Evolutionary conservation across 208 protist species (phyloP), one percentile per base, ranked within the genome.

Genomic region (Polymyxa betae): DNA sequence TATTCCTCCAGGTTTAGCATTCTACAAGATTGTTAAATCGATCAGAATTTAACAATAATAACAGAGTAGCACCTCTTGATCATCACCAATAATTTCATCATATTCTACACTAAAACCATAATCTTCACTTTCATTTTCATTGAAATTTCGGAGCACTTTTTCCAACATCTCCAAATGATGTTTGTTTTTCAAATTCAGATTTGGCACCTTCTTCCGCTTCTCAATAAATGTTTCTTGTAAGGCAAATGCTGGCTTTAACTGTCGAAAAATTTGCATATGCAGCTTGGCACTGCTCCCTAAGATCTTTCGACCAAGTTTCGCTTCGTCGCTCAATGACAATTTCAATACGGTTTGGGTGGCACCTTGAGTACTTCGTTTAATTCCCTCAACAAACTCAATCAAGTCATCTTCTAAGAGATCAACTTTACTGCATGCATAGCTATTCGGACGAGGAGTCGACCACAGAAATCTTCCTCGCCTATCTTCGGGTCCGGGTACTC

Each of bases 321-420:
- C 72, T 35, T 82, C 72, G 16, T 82, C 72, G 72, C 72, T 82
- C 35, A 82, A n/a, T n/a, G 72, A 82, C 72, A 82, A n/a, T n/a
- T 82, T 82, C 35, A 82, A n/a, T 20, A 82, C 72, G 16, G 72
- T n/a, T 43, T 82, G 72, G 16, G n/a, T 35, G n/a, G 72, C 72
- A n/a, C 72, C 72, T 35, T 82, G 72, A 5, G 72, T 43, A 38
- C 72, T n/a, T n/a, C n/a, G 72, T 5, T n/a, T 5, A 82, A 82
- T 82, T 12, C 72, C 72, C 10, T 82, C 72, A 12, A n/a, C 72
- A n/a, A 82, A 82, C 72, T 5, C 72, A 12, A 38, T 82, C 72
- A 82, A 35, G 72, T 82, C 72, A 35, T 82, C 72, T 35, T 82
- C 72, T 12, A 82, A n/a, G 16, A n/a, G 16, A n/a, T 82, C 72